Conservation (phyloP, 345 rosid genomes). For the Moringa oleifera region DNA sequence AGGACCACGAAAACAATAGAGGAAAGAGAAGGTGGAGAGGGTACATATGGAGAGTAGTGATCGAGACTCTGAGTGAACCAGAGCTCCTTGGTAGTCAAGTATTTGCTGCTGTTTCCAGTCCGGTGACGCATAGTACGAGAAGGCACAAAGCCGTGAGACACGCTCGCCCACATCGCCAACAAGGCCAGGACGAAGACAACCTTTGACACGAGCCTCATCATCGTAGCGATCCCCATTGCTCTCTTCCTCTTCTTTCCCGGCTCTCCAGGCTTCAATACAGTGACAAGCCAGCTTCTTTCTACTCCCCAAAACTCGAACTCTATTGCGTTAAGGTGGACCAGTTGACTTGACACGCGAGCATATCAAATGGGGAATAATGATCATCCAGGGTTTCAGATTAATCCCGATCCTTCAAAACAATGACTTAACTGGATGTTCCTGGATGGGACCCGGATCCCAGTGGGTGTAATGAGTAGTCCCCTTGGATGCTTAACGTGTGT, state of each 20-base stretch:
- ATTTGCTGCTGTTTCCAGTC: constrained; percentile 23
- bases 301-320: not conserved
- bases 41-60: constrained; percentile 78
- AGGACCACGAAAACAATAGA: not conserved
- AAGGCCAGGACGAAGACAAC: constrained; percentile 5
- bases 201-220: constrained; percentile 7
- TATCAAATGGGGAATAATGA: not conserved
- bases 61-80: constrained; percentile 91
- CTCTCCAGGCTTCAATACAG: not conserved
- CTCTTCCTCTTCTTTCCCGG: not conserved
- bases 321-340: not conserved
- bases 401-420: no score
- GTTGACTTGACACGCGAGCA: not conserved
- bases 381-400: not conserved
- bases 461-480: no score
- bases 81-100: constrained; percentile 61
- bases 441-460: no score
- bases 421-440: not conserved
- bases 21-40: not conserved
- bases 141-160: constrained; percentile 34
- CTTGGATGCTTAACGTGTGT: no score
- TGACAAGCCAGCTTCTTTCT: no score
- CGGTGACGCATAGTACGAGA: constrained; percentile 37
- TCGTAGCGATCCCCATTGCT: not conserved
- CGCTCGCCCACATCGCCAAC: constrained; percentile 8